Base-by-base conservation (phyloP, 305 asterid species). In the Fraxinus baroniana region DNA sequence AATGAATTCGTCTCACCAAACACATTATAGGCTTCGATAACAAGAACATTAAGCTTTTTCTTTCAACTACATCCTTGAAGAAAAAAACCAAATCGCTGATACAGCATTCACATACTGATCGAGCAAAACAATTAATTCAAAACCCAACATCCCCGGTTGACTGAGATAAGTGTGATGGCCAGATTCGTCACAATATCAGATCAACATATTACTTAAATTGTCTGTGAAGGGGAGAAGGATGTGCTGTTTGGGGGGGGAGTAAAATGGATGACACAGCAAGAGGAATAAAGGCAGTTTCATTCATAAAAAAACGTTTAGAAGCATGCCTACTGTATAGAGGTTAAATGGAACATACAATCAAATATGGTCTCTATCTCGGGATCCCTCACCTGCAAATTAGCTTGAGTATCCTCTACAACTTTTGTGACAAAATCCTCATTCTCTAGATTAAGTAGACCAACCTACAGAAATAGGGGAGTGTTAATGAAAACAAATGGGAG, bases 391-490 rank as follows among this genome's bases (percentile, higher is more conserved):
- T 94, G 98, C 88, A 96, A 89, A 82, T 86, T 88, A 71, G 84
- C 86, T 64, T 90, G 97, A 71, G 93, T 83, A 24, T 85, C 89
- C 91, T 94, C 98, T 80, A 94, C 91, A 81, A 93, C 78, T 83
- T 87, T 88, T 85, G 79, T 88, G 80, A 91, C 98, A 88, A 93
- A 92, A 46, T 92, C 97, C 89, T 96, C 99, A 86, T 93, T 93
- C 88, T 96, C 99, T 94, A 96, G 86, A 87, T 94, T 96, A 86
- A 96, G 79, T 13, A 96, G 88, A 70, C 99, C 99, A 88, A 93
- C 91, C 99, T 96, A 86, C 76, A 92, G 77, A 79, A n/a, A 68
- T 28, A 83, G 76, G 85, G 66, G 80, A 83, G 57, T 55, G 24
- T 77, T 76, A 72, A 73, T 83, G 71, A 46, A 79, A 76, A 73